Percentiles rank a stretch among this genome's conserved stretches.
These are phyloP conservation scores for Apiotrichum veenhuisii DNA, from an alignment of 1,284 basidiomycete species.

Conservation along the genomic window DNA sequence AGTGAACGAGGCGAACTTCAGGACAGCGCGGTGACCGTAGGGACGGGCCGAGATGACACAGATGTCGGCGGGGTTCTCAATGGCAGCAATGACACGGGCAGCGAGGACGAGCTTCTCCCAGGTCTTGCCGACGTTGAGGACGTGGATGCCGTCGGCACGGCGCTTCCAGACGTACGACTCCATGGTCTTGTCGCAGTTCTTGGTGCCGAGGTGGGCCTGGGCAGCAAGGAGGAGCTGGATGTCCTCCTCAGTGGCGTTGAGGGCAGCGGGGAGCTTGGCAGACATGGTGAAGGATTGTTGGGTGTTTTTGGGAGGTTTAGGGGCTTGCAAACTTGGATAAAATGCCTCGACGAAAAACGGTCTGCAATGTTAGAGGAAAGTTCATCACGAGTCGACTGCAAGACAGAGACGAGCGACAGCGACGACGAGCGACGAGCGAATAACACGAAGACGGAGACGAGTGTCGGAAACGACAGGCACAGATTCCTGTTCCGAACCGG, in stretches of 20 bases:
- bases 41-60: slow-evolving; percentile 97
- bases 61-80: slow-evolving; percentile 97
- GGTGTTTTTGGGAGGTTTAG: slow-evolving; percentile 13
- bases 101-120: slow-evolving; percentile 99
- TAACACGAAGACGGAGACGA: too few species aligned
- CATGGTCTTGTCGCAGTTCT: slow-evolving; percentile 99
- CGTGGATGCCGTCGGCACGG: slow-evolving; percentile 89
- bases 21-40: slow-evolving; percentile 98
- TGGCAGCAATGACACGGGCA: slow-evolving; percentile 86
- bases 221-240: slow-evolving; percentile 92
- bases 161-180: slow-evolving; percentile 96
- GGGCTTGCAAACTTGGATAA: slow-evolving; percentile 47
- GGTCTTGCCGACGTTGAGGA: slow-evolving; percentile 98
- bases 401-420: background rate
- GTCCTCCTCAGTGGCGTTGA: slow-evolving; percentile 95
- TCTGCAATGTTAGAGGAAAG: background rate
- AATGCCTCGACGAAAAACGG: slow-evolving; percentile 28
- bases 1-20: slow-evolving; percentile 97
- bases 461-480: too few species aligned
- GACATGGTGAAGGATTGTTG: slow-evolving; percentile 34
- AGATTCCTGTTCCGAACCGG: too few species aligned
- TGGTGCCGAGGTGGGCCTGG: slow-evolving; percentile 93
- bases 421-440: background rate
- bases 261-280: slow-evolving; percentile 80
- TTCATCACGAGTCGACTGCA: background rate